Base-by-base conservation (phyloP, 2,329 filamentous ascomycete genomes). In the Colletotrichum ledebouriae region DNA sequence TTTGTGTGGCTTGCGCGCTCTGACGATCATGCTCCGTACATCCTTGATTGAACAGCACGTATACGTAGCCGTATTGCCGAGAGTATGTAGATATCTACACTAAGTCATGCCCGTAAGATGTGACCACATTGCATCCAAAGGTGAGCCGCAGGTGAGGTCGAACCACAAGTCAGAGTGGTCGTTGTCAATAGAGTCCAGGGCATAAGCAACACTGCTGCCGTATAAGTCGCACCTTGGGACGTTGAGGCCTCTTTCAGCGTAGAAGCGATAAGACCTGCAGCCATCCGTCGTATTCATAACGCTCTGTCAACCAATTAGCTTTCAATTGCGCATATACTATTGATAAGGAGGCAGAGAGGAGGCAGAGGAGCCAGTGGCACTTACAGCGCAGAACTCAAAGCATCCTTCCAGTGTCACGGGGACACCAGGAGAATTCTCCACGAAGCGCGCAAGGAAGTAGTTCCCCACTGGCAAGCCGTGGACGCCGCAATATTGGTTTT, bases 331-430 rank as follows among this genome's bases (percentile, higher is more conserved):
- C 10, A 13, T 34, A 6, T n/a, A 25, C 20, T 6, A 25, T 33
- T 15, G 15, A 34, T 6, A 20, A 34, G 22, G 7, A 17, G 29
- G 37, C 53, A 20, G 4, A 20, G 15, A 34, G 22, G 7, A 17
- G 29, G 37, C 53, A 20, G 4, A 20, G 15, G 29, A 37, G 17
- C 37, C 6, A 15, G 4, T 15, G 11, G 12, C 12, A 72, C 73
- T 76, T 72, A 78, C 81, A 58, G 71, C 70, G 70, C 81, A 83
- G 73, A 82, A 80, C 67, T 81, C 75, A 73, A 76, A 83, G 74
- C 82, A 83, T 2, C 79, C 80, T 65, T 78, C 73, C 7, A 81
- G 73, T 2, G 78, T 80, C 25, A 83, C 77, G 1, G 74, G 72
- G 41, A 78, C 76, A 12, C 71, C 73, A 1, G 67, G 66, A 6